phyloP scores from a whole-genome alignment of 1,139 yeast species.

The Diutina mesorugosa region DNA sequence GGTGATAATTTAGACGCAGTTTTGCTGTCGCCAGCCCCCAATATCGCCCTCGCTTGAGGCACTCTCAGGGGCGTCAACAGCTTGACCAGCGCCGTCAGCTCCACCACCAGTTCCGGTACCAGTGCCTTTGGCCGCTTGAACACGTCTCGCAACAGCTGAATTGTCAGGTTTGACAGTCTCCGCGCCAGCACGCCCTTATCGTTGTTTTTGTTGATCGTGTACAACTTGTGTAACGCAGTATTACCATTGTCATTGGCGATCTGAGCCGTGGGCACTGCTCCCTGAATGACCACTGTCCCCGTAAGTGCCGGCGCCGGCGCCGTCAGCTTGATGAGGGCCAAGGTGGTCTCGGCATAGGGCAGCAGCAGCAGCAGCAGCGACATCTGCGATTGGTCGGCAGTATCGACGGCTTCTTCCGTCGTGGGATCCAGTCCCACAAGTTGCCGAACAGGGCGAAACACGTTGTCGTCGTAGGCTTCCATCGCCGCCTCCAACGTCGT shows the following conservation, averaged over 20 bases:
- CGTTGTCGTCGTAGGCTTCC: conserved; percentile 46
- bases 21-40: background rate
- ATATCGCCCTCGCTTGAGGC: background rate
- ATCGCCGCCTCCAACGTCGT: conserved; percentile 31
- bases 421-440: background rate
- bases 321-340: background rate
- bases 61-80: background rate
- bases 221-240: conserved; percentile 28
- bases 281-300: background rate
- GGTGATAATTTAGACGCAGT: background rate
- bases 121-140: background rate
- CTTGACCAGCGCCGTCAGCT: background rate
- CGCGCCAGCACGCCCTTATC: conserved; percentile 11
- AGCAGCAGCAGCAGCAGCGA: background rate
- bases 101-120: background rate
- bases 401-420: background rate
- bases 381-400: background rate
- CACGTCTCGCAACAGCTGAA: background rate
- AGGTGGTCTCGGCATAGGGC: background rate
- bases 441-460: conserved; percentile 23
- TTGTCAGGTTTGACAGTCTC: background rate
- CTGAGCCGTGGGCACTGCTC: background rate
- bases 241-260: conserved; percentile 11
- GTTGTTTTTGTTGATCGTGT: conserved; percentile 23
- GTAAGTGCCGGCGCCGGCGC: background rate